Percentiles rank a stretch among this genome's conserved stretches.
These are phyloP conservation scores for Chiua virens DNA, from an alignment of 768 basidiomycete species.

Conservation along the genomic window DNA sequence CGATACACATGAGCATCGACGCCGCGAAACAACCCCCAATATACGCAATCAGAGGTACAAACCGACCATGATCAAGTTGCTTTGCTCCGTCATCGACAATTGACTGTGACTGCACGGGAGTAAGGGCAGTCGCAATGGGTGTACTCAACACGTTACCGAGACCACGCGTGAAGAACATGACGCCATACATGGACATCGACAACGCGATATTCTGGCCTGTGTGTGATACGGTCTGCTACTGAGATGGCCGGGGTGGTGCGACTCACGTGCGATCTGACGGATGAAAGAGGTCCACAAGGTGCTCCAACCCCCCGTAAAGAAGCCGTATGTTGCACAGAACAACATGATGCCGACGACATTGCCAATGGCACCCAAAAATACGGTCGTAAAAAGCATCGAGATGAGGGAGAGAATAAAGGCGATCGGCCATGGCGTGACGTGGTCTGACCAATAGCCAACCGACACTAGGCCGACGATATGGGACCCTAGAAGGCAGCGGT, in stretches of 20 bases:
- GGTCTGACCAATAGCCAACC: not conserved
- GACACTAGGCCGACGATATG: not conserved
- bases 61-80: not conserved
- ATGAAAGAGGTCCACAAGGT: conserved; percentile 1
- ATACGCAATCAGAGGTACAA: not conserved
- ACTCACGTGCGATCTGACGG: not conserved
- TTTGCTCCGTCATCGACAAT: not conserved
- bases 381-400: not conserved
- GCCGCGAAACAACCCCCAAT: not conserved
- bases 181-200: not conserved
- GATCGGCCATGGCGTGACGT: not conserved
- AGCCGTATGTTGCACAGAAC: not conserved
- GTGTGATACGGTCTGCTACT: no score
- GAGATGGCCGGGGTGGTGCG: no score
- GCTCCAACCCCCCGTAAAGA: not conserved
- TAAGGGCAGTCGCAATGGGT: not conserved
- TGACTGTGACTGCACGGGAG: not conserved
- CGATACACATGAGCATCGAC: not conserved
- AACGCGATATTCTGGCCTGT: not conserved
- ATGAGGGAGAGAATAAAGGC: not conserved
- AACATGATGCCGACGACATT: not conserved
- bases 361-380: conserved; percentile 1
- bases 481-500: not conserved
- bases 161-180: not conserved
- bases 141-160: not conserved